phyloP scores from a whole-genome alignment of 208 protist genomes.

The Trypanosoma lewisi region DNA sequence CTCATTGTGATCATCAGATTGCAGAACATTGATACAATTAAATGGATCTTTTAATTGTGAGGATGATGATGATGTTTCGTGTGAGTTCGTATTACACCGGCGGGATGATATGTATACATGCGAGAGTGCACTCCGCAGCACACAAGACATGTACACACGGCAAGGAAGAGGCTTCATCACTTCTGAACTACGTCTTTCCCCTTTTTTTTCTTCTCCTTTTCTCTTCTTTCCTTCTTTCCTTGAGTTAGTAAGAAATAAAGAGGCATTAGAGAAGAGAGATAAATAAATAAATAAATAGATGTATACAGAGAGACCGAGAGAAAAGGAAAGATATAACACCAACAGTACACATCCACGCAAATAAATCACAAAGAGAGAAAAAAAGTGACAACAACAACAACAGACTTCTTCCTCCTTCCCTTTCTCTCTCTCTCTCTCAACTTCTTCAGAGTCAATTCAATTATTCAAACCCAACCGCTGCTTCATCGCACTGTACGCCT shows the following conservation, averaged over 20 bases:
- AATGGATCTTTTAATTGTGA: not conserved
- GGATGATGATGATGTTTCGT: no score
- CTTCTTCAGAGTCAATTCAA: not conserved
- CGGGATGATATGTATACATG: not conserved
- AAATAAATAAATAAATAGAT: no score
- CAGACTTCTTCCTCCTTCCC: no score
- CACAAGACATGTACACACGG: not conserved
- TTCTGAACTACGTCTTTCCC: not conserved
- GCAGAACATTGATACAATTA: not conserved
- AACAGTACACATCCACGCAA: not conserved
- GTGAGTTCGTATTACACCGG: not conserved
- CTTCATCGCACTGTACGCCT: conserved; percentile 24
- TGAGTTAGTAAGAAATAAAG: not conserved
- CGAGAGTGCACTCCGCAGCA: not conserved
- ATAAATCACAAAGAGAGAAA: no score
- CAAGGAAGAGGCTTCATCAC: conserved; percentile 1
- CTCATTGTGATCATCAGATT: not conserved
- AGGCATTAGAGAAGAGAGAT: not conserved
- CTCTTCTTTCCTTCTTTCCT: not conserved
- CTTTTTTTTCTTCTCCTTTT: not conserved
- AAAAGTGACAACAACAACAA: no score
- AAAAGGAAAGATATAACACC: not conserved
- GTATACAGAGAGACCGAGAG: no score
- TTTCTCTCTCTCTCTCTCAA: not conserved
- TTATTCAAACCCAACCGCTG: conserved; percentile 6